Percentiles rank a stretch among this genome's conserved stretches.
Evolutionary conservation across 2,329 filamentous ascomycete species (phyloP).

Genomic region (Fusarium sp.): DNA sequence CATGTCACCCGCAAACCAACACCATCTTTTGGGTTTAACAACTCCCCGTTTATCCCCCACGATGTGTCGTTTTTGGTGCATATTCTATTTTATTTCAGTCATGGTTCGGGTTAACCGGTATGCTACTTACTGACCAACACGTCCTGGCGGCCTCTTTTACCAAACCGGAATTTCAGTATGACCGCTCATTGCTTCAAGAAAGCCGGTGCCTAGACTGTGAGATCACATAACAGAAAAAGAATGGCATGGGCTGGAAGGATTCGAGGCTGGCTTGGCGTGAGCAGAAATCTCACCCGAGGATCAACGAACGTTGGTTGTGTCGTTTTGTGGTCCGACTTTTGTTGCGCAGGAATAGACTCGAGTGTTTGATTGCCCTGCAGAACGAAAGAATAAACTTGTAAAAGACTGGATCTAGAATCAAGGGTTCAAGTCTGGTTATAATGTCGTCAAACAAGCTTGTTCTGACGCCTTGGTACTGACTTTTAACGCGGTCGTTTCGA

Average conservation of each 20-base stretch:
- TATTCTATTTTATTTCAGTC: too few relatives aligned
- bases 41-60: background rate
- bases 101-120: too few relatives aligned
- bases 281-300: background rate
- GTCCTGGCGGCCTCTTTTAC: too few relatives aligned
- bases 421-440: background rate
- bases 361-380: background rate
- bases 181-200: constrained; percentile 15
- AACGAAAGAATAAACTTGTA: background rate
- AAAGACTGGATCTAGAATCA: too few relatives aligned
- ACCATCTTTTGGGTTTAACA: background rate
- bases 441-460: background rate
- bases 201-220: constrained; percentile 15
- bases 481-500: background rate
- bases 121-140: too few relatives aligned
- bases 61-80: background rate
- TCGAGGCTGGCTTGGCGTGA: constrained; percentile 10
- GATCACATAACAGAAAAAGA: background rate
- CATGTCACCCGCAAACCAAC: constrained; percentile 11
- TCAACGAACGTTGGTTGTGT: too few relatives aligned
- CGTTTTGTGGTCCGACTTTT: background rate
- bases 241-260: constrained; percentile 7
- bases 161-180: background rate
- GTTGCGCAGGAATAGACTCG: background rate
- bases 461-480: background rate